Percentiles rank a stretch among this genome's conserved stretches.
These are phyloP conservation scores for Strobilomyces dryophilus DNA, from an alignment of 768 basidiomycete genomes.

Conservation along the genomic window DNA sequence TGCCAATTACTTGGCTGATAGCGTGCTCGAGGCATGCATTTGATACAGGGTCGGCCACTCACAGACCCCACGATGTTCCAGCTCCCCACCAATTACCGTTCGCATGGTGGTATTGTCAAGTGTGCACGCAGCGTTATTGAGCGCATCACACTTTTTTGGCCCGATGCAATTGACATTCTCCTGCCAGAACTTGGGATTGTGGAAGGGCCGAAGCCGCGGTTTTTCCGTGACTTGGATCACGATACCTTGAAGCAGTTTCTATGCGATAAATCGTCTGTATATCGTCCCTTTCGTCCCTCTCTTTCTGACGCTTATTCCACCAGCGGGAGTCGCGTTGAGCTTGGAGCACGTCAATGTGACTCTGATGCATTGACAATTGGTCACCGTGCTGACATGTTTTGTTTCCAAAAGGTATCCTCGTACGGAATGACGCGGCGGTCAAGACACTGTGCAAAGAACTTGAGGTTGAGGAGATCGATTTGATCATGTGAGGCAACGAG, in stretches of 20 bases:
- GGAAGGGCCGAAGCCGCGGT: no score
- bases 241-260: no score
- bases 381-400: background rate
- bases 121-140: no score
- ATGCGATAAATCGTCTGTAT: constrained; percentile 32
- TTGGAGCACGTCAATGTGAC: constrained; percentile 65
- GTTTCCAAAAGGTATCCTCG: constrained; percentile 53
- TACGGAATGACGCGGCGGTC: constrained; percentile 55
- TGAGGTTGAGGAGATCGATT: constrained; percentile 57
- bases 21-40: no score
- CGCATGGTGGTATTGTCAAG: no score
- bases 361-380: background rate
- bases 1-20: no score
- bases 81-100: no score
- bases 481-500: constrained; percentile 46
- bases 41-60: no score
- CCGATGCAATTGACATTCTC: background rate
- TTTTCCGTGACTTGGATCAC: no score
- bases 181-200: no score
- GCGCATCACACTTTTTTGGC: no score
- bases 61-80: no score
- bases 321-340: constrained; percentile 49
- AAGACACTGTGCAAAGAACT: constrained; percentile 46
- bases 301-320: constrained; percentile 8
- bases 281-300: background rate